Conservation (phyloP, 345 rosid genomes). For the Sonneratia alba region DNA sequence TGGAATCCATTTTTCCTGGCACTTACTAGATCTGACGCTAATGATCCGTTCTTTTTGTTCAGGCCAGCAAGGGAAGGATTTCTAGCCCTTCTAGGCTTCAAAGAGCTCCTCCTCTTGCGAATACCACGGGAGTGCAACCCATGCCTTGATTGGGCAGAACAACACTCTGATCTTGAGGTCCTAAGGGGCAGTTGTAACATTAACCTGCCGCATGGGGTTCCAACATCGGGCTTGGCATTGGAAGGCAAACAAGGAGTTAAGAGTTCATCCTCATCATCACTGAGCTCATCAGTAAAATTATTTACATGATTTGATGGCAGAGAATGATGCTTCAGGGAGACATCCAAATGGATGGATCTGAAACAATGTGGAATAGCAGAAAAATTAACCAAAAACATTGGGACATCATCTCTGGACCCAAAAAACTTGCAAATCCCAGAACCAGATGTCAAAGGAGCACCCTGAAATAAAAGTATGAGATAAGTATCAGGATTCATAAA, state of each 20-base stretch:
- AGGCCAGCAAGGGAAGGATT: conserved; percentile 29
- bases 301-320: conserved; percentile 32
- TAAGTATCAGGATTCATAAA: not conserved
- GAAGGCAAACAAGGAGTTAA: not conserved
- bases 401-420: conserved; percentile 25
- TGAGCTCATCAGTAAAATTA: conserved; percentile 21
- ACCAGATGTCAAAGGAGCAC: conserved; percentile 20
- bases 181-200: conserved; percentile 35
- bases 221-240: conserved; percentile 13
- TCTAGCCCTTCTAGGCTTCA: conserved; percentile 56
- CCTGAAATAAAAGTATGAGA: conserved; percentile 30
- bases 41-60: conserved; percentile 44
- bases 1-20: conserved; percentile 47
- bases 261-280: conserved; percentile 15
- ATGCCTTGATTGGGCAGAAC: conserved; percentile 36
- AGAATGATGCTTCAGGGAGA: conserved; percentile 19
- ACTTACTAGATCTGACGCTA: conserved; percentile 47
- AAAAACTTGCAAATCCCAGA: conserved; percentile 62
- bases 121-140: conserved; percentile 46
- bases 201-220: conserved; percentile 18
- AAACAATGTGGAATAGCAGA: conserved; percentile 60
- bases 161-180: conserved; percentile 37
- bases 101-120: conserved; percentile 68
- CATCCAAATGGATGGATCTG: conserved; percentile 35
- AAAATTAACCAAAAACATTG: conserved; percentile 60